Conservation (phyloP, 2,329 filamentous ascomycete genomes). For the Pezicula radicicola region DNA sequence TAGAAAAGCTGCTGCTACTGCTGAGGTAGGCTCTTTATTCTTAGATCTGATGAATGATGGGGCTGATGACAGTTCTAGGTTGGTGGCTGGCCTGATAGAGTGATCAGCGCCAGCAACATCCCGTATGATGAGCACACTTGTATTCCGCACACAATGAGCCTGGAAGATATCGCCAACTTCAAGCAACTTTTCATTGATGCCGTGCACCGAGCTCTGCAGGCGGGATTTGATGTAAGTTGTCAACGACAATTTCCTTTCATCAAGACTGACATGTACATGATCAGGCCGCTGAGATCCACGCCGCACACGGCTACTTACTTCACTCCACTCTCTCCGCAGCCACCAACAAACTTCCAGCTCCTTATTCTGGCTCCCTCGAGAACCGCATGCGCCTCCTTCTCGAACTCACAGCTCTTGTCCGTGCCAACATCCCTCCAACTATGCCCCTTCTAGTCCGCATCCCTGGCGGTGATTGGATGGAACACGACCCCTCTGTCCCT, state of each 20-base stretch:
- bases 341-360: constrained; percentile 64
- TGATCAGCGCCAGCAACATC: constrained; percentile 48
- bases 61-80: constrained; percentile 20
- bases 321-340: constrained; percentile 66
- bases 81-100: constrained; percentile 54
- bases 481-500: constrained; percentile 40
- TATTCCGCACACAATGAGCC: constrained; percentile 63
- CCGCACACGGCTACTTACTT: constrained; percentile 74
- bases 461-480: constrained; percentile 73
- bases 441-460: constrained; percentile 73
- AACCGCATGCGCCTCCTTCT: constrained; percentile 66
- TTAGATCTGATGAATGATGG: not conserved
- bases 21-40: constrained; percentile 30
- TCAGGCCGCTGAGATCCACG: constrained; percentile 66
- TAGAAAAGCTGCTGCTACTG: constrained; percentile 45
- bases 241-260: constrained; percentile 1
- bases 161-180: constrained; percentile 61
- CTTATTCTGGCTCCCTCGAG: constrained; percentile 64
- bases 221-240: constrained; percentile 57
- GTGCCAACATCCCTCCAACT: constrained; percentile 56
- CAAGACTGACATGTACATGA: constrained; percentile 2
- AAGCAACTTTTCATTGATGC: constrained; percentile 59
- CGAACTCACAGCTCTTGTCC: constrained; percentile 61
- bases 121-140: constrained; percentile 60
- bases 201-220: constrained; percentile 56